These are phyloP conservation scores for Vigna nakashimae DNA, from an alignment of 306 rosid species.

Conservation along the genomic window DNA sequence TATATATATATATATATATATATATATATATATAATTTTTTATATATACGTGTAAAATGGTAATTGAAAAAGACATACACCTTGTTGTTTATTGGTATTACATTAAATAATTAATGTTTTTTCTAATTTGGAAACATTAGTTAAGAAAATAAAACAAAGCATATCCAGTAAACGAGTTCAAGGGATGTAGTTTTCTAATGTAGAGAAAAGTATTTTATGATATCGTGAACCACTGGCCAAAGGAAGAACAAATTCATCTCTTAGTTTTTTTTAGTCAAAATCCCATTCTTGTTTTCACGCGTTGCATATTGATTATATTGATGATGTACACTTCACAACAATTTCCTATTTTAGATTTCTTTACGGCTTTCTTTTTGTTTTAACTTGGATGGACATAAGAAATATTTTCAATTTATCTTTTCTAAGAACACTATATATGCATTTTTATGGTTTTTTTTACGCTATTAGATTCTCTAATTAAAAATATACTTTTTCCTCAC, in stretches of 20 bases:
- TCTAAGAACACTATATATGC: no score
- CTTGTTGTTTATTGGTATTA: neutral
- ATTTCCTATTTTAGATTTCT: neutral
- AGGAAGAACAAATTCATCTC: neutral
- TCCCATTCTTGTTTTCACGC: neutral
- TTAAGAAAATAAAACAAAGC: neutral
- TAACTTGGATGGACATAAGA: neutral
- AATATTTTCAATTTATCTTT: neutral
- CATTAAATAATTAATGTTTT: neutral
- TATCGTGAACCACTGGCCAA: neutral
- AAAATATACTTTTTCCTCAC: no score
- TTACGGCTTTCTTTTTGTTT: neutral
- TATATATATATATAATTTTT: neutral
- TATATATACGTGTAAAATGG: neutral
- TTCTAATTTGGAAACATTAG: neutral
- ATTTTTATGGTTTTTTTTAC: no score
- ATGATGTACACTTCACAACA: neutral
- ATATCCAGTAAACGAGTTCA: constrained; percentile 2
- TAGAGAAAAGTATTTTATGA: neutral
- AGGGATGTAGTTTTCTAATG: neutral
- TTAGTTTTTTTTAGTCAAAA: neutral
- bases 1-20: neutral
- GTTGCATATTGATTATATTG: neutral
- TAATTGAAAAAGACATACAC: neutral
- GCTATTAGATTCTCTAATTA: neutral